Conservation (phyloP, 164 flowering plant genomes). For the Protea cynaroides region DNA sequence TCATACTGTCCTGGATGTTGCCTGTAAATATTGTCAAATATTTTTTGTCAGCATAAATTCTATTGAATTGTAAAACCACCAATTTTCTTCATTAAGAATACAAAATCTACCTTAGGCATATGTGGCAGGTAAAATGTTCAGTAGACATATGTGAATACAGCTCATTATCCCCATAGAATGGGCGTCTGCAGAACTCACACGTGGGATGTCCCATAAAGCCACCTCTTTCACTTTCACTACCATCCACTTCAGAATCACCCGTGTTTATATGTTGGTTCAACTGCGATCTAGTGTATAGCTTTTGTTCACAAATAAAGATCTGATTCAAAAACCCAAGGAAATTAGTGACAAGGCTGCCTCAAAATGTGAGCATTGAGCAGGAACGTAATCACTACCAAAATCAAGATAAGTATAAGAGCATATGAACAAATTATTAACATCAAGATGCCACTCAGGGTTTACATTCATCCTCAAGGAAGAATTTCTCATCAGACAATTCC, state of each 20-base stretch:
- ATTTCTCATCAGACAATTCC: too few relatives aligned
- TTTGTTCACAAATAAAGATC: conserved; percentile 97
- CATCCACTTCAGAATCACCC: conserved; percentile 95
- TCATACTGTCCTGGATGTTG: conserved; percentile 89
- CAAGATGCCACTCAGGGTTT: too few relatives aligned
- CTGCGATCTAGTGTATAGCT: conserved; percentile 77
- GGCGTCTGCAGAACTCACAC: conserved; percentile 80
- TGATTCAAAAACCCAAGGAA: conserved; percentile 20
- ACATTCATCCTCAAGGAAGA: too few relatives aligned
- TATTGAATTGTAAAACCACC: neutral
- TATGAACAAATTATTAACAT: too few relatives aligned
- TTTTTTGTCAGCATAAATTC: neutral
- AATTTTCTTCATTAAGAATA: neutral
- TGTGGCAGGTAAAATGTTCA: conserved; percentile 89
- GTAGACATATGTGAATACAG: conserved; percentile 84
- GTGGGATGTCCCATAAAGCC: conserved; percentile 87
- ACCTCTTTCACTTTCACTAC: conserved; percentile 88
- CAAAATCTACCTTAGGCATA: conserved; percentile 74
- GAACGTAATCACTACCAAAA: too few relatives aligned
- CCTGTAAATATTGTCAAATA: conserved; percentile 38
- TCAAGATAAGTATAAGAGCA: too few relatives aligned
- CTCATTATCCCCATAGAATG: conserved; percentile 96
- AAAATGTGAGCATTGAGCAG: too few relatives aligned
- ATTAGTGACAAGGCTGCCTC: neutral
- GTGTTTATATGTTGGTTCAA: conserved; percentile 70